Conservation (phyloP, 129 eudicot species). For the Deinandra increscens region DNA sequence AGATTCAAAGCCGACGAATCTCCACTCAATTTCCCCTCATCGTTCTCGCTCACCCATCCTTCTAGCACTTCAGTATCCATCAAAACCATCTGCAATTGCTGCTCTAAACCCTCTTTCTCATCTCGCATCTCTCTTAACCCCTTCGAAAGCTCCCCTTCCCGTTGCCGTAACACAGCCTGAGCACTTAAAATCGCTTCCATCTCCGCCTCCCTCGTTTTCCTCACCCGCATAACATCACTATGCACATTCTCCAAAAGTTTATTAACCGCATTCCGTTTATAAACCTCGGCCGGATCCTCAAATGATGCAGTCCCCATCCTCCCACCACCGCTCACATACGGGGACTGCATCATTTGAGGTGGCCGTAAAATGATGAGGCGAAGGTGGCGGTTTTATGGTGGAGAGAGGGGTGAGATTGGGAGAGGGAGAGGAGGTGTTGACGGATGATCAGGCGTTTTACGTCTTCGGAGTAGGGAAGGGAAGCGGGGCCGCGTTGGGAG, state of each 20-base stretch:
- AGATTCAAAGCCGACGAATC: constrained; percentile 31
- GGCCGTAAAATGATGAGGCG: no score
- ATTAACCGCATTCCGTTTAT: constrained; percentile 52
- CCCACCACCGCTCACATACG: constrained; percentile 39
- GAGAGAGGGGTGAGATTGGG: no score
- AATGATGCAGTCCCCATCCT: constrained; percentile 26
- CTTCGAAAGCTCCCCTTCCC: constrained; percentile 45
- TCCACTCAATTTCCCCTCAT: constrained; percentile 49
- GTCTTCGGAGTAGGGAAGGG: constrained; percentile 74
- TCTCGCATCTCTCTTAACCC: constrained; percentile 74
- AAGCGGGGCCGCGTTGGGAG: constrained; percentile 79
- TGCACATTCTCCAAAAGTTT: constrained; percentile 61
- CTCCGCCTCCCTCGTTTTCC: constrained; percentile 67
- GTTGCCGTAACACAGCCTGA: constrained; percentile 54
- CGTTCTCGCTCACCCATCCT: constrained; percentile 81
- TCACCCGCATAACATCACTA: constrained; percentile 48
- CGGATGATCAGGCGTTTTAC: constrained; percentile 79
- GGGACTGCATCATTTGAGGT: no score
- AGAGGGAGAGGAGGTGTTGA: constrained; percentile 74
- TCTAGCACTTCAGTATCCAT: constrained; percentile 66
- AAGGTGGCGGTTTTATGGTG: constrained; percentile 66
- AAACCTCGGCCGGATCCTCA: constrained; percentile 66
- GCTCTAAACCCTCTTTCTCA: constrained; percentile 75
- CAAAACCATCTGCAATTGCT: constrained; percentile 73
- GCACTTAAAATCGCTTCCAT: constrained; percentile 66